Base-by-base conservation (phyloP, 352 stramenopile species). In the Pythium biforme region DNA sequence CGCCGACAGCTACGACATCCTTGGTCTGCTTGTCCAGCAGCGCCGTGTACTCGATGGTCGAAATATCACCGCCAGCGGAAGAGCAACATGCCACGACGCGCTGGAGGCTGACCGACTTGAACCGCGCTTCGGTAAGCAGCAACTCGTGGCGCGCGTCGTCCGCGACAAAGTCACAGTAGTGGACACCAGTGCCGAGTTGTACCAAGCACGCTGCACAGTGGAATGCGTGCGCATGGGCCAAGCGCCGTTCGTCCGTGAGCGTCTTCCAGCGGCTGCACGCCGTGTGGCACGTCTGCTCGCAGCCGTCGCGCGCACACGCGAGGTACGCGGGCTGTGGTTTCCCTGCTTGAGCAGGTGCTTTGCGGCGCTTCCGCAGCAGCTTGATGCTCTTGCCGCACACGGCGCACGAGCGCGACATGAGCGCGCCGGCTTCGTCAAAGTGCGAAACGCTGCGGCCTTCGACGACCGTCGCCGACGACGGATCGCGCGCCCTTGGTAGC, bases 141-240 rank as follows among this genome's bases (percentile, higher is more conserved):
- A 56, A 51, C 1, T 60, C 52, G 39, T 88, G 62, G 15, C 75
- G 48, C 0, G 23, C n/a, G 45, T 85, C 68, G 6, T 77, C 64
- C 0, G 76, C 74, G n/a, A 89, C n/a, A 48, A 90, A 92, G 43
- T 92, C 83, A 66, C 71, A 77, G 66, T 86, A 92, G 40, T 75
- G 72, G 17, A 72, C 64, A 12, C 83, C 60, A n/a, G n/a, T n/a
- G 4, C 72, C 67, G n/a, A 66, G 26, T 2, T 57, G 52, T 1
- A 73, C 34, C 20, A 78, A 50, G 41, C 79, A 89, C 0, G 6
- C 47, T 10, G 81, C 76, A 54, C 81, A 92, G 54, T 76, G 72
- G 43, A 92, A 90, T 20, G 71, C 54, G 0, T 53, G 55, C 14
- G 68, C 51, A 20, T 67, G 53, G 3, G 37, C 37, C 19, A 25